Conservation (phyloP, 148 eudicot species). For the Fallopia convolvulus region DNA sequence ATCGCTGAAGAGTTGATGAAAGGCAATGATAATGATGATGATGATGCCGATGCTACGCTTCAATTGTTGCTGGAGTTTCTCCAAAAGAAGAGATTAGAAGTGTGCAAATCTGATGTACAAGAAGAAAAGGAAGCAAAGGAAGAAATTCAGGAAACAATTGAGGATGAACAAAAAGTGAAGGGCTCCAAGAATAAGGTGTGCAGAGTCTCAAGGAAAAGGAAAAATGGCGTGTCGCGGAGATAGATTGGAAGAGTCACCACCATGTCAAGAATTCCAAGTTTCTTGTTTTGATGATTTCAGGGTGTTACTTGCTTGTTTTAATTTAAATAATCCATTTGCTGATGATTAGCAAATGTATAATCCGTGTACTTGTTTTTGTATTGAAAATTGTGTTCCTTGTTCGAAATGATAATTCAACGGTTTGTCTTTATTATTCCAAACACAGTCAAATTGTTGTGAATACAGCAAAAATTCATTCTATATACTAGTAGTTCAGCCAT, state of each 20-base stretch:
- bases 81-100: not conserved
- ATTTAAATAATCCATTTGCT: too few species aligned
- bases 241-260: not conserved
- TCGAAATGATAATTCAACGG: too few species aligned
- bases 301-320: too few species aligned
- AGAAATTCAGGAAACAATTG: not conserved
- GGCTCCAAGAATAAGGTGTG: not conserved
- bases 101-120: not conserved
- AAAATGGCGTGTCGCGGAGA: not conserved
- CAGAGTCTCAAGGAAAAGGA: not conserved
- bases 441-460: too few species aligned
- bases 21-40: not conserved
- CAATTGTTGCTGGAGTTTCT: not conserved
- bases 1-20: conserved; percentile 14
- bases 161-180: not conserved
- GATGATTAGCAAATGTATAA: too few species aligned
- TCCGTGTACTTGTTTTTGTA: too few species aligned
- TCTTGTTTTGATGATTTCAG: not conserved
- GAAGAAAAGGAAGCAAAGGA: not conserved
- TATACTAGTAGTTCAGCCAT: too few species aligned
- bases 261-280: not conserved
- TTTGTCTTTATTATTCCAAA: too few species aligned
- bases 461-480: too few species aligned
- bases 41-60: not conserved
- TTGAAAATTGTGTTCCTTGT: too few species aligned